Base-by-base conservation (phyloP, 2,329 filamentous ascomycete species). In the Talaromyces sp. region DNA sequence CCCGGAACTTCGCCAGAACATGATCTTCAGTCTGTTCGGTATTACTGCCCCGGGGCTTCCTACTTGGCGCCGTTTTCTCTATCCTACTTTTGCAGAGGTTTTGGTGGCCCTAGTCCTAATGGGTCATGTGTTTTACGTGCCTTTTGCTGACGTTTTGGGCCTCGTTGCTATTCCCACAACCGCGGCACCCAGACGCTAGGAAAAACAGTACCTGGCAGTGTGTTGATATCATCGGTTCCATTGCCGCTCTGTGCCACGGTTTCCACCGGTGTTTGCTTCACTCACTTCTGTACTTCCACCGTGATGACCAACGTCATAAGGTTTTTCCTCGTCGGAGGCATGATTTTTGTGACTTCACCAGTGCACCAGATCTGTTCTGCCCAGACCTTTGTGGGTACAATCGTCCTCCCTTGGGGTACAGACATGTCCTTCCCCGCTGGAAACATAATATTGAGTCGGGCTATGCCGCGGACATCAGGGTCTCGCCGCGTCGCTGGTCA, bases 221-320 rank as follows among this genome's bases (percentile, higher is more conserved):
- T 14, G 58, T 73, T 8, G 80, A 82, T 63, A 63, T 77, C 11
- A 66, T 74, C 2, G 80, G 79, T 19, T 74, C 75, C 3, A 62
- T 69, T 6, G 69, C 75, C 0, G 86, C 31, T 32, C 3, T 32
- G 31, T 13, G 31, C 31, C 13, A 10, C 31, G 10, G 10, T 32
- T 32, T 32, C 31, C 31, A 32, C 31, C 1, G 31, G 31, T 13
- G 10, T 32, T 32, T 32, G 10, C 31, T 32, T 32, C 1, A 32
- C 31, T 13, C 10, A 32, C 10, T 13, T 32, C 31, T 10, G 31
- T 2, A 32, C 31, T 32, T 32, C 31, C 10, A 32, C 31, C 31
- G 31, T 32, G 31, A 32, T 32, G 31, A 10, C 10, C 10, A 13
- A 11, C 31, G 10, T 10, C 31, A 32, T 11, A 10, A 32, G 10